These are phyloP conservation scores for Platanus orientalis DNA, from an alignment of 164 flowering plant species.

Conservation along the genomic window DNA sequence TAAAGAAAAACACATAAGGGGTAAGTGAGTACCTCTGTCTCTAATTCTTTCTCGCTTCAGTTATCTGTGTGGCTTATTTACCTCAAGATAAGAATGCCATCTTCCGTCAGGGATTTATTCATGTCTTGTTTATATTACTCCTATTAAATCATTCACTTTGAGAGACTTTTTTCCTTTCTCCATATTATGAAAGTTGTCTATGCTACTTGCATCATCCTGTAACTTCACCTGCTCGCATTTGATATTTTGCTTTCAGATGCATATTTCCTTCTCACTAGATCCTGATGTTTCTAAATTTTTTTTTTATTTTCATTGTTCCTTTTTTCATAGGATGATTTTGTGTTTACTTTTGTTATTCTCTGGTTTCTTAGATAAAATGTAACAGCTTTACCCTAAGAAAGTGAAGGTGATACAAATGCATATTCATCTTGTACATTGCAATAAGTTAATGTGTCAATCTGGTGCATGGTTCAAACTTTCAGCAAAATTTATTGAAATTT, in stretches of 20 bases:
- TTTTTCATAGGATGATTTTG: not conserved
- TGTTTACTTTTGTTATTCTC: too few species aligned
- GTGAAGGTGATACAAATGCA: not conserved
- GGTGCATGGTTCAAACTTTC: too few species aligned
- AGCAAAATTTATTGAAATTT: too few species aligned
- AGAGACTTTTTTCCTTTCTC: not conserved
- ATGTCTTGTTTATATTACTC: not conserved
- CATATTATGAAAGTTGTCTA: not conserved
- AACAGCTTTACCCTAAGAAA: not conserved
- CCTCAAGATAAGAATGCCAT: not conserved
- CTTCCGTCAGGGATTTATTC: not conserved
- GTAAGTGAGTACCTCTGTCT: constrained; percentile 25
- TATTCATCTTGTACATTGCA: too few species aligned
- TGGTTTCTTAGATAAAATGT: not conserved
- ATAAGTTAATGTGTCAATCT: not conserved
- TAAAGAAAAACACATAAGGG: constrained; percentile 74
- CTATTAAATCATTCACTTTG: not conserved
- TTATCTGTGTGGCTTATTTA: not conserved
- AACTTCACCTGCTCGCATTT: not conserved
- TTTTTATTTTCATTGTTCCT: too few species aligned
- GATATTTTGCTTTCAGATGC: not conserved
- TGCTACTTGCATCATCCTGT: not conserved
- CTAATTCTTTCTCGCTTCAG: not conserved
- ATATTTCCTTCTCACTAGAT: not conserved
- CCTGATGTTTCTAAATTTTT: too few species aligned